Conservation (phyloP, 306 rosid genomes). For the Trifolium subterraneum region DNA sequence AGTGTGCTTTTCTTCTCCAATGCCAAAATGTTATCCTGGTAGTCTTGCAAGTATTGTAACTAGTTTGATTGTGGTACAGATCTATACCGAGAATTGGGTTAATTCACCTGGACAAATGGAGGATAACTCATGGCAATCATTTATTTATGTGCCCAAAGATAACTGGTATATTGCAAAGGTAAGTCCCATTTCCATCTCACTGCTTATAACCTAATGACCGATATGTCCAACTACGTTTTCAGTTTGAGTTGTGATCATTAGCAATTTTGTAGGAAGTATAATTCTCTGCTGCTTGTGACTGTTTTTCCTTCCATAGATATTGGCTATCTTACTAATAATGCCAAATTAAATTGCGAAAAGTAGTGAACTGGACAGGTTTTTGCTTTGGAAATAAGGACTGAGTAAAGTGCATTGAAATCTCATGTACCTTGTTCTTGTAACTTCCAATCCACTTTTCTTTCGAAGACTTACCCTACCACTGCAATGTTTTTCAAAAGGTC, state of each 20-base stretch:
- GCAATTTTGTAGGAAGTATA: constrained; percentile 11
- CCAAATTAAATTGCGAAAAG: constrained; percentile 22
- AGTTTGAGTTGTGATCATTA: constrained; percentile 14
- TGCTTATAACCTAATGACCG: constrained; percentile 1
- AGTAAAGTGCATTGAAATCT: constrained; percentile 17
- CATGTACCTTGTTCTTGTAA: constrained; percentile 9
- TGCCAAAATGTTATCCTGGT: constrained; percentile 4
- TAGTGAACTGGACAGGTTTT: neutral
- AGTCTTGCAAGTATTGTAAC: constrained; percentile 11
- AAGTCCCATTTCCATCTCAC: constrained; percentile 41
- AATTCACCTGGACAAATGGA: constrained; percentile 87
- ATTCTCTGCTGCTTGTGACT: constrained; percentile 4
- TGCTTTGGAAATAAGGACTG: constrained; percentile 6
- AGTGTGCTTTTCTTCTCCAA: constrained; percentile 42
- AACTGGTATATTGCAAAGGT: constrained; percentile 88
- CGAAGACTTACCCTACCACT: neutral
- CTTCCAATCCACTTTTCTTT: constrained; percentile 22
- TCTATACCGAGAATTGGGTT: constrained; percentile 94
- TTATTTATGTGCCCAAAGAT: constrained; percentile 72
- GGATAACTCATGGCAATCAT: constrained; percentile 92
- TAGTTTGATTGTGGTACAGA: constrained; percentile 54
- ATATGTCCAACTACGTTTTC: constrained; percentile 28
- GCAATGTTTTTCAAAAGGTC: constrained; percentile 28
- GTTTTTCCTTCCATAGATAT: constrained; percentile 10
- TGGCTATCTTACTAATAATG: constrained; percentile 3